These are phyloP conservation scores for Magnusiomyces suaveolens DNA, from an alignment of 1,139 yeast species.

Conservation along the genomic window DNA sequence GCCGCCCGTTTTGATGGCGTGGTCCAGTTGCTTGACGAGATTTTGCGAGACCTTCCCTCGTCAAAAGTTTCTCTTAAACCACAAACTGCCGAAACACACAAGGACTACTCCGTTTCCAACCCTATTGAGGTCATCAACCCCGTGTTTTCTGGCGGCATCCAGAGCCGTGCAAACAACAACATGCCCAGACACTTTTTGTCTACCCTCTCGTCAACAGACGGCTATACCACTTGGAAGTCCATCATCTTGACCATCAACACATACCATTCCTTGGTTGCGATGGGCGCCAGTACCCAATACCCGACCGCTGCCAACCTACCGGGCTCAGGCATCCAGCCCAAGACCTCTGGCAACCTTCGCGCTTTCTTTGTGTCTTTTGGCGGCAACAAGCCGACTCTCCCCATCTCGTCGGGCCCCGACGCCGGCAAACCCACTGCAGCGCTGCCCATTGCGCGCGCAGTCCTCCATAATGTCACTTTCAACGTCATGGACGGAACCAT, in stretches of 20 bases:
- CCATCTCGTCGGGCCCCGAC: conserved; percentile 14
- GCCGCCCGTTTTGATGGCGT: neutral
- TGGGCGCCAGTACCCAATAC: conserved; percentile 25
- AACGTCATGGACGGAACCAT: conserved; percentile 18
- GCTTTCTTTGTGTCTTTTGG: conserved; percentile 18
- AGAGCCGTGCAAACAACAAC: conserved; percentile 3
- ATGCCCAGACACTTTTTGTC: neutral
- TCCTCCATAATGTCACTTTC: conserved; percentile 21
- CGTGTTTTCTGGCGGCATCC: conserved; percentile 4
- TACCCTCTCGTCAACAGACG: neutral
- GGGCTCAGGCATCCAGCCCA: conserved; percentile 9
- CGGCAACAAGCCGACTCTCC: conserved; percentile 12
- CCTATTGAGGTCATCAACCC: neutral
- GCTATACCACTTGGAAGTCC: conserved; percentile 2
- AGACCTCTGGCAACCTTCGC: conserved; percentile 21
- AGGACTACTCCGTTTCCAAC: neutral
- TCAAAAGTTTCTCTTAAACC: neutral
- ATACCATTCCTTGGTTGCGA: conserved; percentile 19
- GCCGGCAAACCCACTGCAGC: conserved; percentile 21
- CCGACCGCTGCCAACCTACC: conserved; percentile 15
- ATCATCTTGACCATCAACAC: conserved; percentile 8
- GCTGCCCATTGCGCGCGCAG: conserved; percentile 27
- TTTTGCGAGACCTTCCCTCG: neutral
- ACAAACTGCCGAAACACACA: neutral
- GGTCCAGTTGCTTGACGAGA: neutral